Evolutionary conservation across 306 rosid species (phyloP).

Genomic region (Trifolium subterraneum): DNA sequence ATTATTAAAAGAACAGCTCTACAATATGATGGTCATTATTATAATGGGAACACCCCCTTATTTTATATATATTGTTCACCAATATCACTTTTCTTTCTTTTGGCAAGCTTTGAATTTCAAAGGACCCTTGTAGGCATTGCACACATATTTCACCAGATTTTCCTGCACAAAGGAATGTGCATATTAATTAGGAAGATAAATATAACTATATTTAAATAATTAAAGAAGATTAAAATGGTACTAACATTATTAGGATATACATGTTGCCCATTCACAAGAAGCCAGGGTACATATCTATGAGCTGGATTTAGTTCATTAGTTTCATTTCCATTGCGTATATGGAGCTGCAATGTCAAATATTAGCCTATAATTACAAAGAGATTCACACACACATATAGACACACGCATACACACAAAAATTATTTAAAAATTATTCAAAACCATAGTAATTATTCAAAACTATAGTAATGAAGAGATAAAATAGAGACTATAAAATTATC

Average conservation of each 20-base stretch:
- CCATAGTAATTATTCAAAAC: too few species aligned
- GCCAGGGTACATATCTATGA: neutral
- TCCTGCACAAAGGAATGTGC: neutral
- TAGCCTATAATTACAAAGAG: neutral
- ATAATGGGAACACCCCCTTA: neutral
- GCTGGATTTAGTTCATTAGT: neutral
- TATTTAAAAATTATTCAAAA: too few species aligned
- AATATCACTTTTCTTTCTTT: neutral
- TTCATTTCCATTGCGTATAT: neutral
- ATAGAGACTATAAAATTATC: too few species aligned
- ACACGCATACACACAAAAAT: too few species aligned
- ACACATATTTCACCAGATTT: neutral
- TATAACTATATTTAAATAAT: neutral
- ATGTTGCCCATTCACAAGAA: neutral
- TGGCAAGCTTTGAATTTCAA: slow-evolving; percentile 11
- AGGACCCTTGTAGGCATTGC: slow-evolving; percentile 19
- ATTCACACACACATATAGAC: neutral
- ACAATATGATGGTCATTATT: neutral
- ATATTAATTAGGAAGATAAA: neutral
- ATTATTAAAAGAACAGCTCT: neutral
- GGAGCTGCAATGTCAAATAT: neutral
- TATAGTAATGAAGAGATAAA: too few species aligned
- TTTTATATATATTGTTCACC: neutral
- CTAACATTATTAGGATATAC: neutral
- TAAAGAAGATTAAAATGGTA: neutral